Conservation (phyloP, 306 rosid species). For the Vigna mungo region DNA sequence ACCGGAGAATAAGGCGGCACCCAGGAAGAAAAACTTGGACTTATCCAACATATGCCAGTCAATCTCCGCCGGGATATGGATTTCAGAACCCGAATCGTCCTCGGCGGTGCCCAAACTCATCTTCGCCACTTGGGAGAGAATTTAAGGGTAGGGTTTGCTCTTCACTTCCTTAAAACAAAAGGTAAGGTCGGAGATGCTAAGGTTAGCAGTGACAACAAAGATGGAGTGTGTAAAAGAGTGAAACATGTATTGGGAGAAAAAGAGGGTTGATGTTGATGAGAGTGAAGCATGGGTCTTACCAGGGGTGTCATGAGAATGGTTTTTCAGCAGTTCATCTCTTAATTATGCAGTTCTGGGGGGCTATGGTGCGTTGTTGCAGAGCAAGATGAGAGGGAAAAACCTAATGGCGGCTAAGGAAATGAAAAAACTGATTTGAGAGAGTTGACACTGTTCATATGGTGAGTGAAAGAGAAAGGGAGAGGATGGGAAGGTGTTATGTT, state of each 20-base stretch:
- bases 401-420: background rate
- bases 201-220: background rate
- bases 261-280: constrained; percentile 46
- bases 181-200: background rate
- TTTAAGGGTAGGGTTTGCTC: background rate
- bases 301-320: constrained; percentile 44
- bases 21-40: constrained; percentile 88
- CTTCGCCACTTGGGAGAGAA: constrained; percentile 64
- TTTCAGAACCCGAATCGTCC: constrained; percentile 78
- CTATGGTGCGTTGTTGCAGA: background rate
- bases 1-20: constrained; percentile 95
- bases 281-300: constrained; percentile 50
- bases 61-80: constrained; percentile 82
- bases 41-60: constrained; percentile 99
- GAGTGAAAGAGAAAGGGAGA: constrained; percentile 17
- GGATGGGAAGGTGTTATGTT: constrained; percentile 25
- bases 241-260: constrained; percentile 48
- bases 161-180: background rate
- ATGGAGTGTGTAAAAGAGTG: constrained; percentile 36
- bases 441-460: background rate
- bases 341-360: constrained; percentile 9
- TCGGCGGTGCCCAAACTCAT: constrained; percentile 79
- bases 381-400: background rate
- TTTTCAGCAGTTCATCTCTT: constrained; percentile 33
- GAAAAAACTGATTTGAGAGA: constrained; percentile 13